Evolutionary conservation across 1,284 basidiomycete genomes (phyloP).

Genomic region (Cryptococcus sp.): DNA sequence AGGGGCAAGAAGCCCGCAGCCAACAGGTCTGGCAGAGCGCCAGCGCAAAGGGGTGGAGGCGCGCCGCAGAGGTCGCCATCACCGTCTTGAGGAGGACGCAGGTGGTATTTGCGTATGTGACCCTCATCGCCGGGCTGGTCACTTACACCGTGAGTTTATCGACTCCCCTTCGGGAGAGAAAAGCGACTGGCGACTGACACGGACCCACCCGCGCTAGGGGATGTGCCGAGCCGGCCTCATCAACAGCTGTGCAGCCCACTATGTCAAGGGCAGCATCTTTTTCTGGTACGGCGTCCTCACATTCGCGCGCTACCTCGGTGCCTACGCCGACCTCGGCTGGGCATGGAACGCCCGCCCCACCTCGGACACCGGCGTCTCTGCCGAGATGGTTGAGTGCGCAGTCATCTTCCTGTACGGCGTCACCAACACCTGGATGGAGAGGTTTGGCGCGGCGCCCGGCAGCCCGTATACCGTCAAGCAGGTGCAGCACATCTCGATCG

Average conservation of each 20-base stretch:
- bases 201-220: slow-evolving; percentile 13
- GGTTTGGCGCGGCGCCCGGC: slow-evolving; percentile 75
- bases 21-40: slow-evolving; percentile 6
- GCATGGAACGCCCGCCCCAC: slow-evolving; percentile 71
- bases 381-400: slow-evolving; percentile 81
- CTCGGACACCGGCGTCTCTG: slow-evolving; percentile 55
- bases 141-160: slow-evolving; percentile 32
- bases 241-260: slow-evolving; percentile 84
- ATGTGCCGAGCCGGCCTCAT: slow-evolving; percentile 56
- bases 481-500: slow-evolving; percentile 92
- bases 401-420: slow-evolving; percentile 87
- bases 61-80: slow-evolving; percentile 25
- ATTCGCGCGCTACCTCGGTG: slow-evolving; percentile 87
- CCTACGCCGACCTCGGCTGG: slow-evolving; percentile 86
- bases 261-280: slow-evolving; percentile 90
- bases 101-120: slow-evolving; percentile 40
- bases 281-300: slow-evolving; percentile 86
- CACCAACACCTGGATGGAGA: slow-evolving; percentile 96
- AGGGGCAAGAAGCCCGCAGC: background rate
- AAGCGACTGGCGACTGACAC: background rate
- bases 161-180: no score
- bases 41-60: slow-evolving; percentile 10
- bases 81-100: slow-evolving; percentile 38
- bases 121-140: slow-evolving; percentile 32
- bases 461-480: slow-evolving; percentile 89